phyloP scores from a whole-genome alignment of 192 early-diverging fungal species.

The Bifiguratus adelaidae region DNA sequence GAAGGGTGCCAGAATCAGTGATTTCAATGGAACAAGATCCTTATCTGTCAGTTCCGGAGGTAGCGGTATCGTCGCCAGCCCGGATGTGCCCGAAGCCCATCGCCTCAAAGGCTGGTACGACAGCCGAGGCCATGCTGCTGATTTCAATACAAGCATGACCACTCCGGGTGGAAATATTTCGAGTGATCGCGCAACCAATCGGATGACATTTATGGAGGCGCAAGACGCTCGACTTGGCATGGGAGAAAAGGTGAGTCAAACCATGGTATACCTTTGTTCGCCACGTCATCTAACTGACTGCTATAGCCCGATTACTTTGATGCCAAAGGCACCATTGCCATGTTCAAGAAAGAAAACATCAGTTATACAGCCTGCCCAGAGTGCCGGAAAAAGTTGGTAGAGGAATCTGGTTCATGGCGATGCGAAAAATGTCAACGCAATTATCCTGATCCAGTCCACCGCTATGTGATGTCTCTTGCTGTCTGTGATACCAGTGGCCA shows the following conservation, averaged over 20 bases:
- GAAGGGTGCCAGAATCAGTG: constrained; percentile 78
- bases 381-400: constrained; percentile 87
- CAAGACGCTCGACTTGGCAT: constrained; percentile 64
- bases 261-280: not conserved
- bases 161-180: not conserved
- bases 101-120: constrained; percentile 72
- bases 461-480: constrained; percentile 62
- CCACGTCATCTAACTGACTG: no score
- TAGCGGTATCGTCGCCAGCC: constrained; percentile 48
- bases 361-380: constrained; percentile 82
- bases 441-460: constrained; percentile 60
- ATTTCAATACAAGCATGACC: constrained; percentile 8
- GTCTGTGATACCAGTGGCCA: constrained; percentile 72
- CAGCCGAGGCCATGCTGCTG: no score
- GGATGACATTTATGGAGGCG: no score
- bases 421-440: constrained; percentile 84
- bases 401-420: constrained; percentile 62
- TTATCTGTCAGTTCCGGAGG: constrained; percentile 36
- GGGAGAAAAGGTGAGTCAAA: constrained; percentile 37
- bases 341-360: constrained; percentile 57
- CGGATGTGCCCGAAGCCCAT: constrained; percentile 68
- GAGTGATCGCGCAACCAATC: no score
- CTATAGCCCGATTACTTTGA: constrained; percentile 64
- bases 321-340: constrained; percentile 58
- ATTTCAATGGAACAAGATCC: constrained; percentile 68